These are phyloP conservation scores for Aspergillus olivimuriae DNA, from an alignment of 495 filamentous ascomycete genomes.

Conservation along the genomic window DNA sequence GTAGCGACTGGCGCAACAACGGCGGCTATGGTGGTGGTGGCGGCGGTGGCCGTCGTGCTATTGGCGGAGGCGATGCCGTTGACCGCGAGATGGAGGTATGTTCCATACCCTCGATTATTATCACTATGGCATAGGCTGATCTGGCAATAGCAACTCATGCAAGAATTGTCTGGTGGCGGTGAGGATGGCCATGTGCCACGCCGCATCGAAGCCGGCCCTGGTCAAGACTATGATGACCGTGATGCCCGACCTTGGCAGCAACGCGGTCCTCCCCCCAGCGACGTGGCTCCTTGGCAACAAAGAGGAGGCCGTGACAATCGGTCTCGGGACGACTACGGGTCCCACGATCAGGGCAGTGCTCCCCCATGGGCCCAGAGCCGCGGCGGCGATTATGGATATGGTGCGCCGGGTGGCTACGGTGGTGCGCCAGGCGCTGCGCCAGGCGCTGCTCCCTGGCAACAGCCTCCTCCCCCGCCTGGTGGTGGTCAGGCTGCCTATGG, in stretches of 20 bases:
- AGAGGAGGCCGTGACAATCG: conserved; percentile 54
- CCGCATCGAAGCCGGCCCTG: conserved; percentile 82
- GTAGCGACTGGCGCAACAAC: conserved; percentile 84
- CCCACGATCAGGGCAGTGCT: conserved; percentile 37
- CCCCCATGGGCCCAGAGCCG: conserved; percentile 50
- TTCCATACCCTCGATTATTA: conserved; percentile 6
- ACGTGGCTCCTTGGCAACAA: conserved; percentile 70
- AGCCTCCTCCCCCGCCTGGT: conserved; percentile 45
- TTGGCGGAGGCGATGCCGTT: conserved; percentile 74
- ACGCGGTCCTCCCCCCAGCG: conserved; percentile 68
- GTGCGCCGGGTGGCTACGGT: conserved; percentile 26
- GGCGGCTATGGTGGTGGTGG: conserved; percentile 37
- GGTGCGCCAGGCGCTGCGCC: conserved; percentile 41
- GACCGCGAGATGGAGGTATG: conserved; percentile 92
- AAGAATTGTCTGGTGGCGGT: conserved; percentile 79
- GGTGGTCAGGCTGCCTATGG: conserved; percentile 45
- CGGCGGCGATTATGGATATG: conserved; percentile 47
- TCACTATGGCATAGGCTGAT: conserved; percentile 24
- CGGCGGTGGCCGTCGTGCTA: conserved; percentile 51
- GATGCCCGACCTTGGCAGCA: conserved; percentile 87
- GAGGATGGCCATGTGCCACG: conserved; percentile 60
- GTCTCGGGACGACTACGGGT: conserved; percentile 43
- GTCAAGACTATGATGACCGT: conserved; percentile 47
- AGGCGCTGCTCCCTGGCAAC: conserved; percentile 57
- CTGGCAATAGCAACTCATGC: conserved; percentile 78